Evolutionary conservation across 768 basidiomycete genomes (phyloP), one percentile per base, ranked within the genome.

Genomic region (Chlorophyllum brunneum): DNA sequence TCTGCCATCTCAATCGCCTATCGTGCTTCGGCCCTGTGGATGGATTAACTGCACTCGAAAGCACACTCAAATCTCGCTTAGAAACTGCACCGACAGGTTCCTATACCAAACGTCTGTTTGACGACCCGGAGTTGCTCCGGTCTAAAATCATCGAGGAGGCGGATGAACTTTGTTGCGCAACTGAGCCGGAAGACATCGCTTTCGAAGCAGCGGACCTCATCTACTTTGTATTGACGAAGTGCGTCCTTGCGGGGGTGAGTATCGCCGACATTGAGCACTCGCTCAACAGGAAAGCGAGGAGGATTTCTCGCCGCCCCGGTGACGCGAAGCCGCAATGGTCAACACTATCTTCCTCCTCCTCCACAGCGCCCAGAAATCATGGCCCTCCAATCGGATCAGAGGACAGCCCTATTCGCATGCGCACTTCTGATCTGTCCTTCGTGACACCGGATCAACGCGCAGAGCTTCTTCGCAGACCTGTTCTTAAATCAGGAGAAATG

Each of bases 81-180:
- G 69, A 71, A 29, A 78, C 80, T 22, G 92, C 95, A 0, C 94
- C 94, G 0, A 85, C 85, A 58, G 94, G 93, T 4, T 94, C 91
- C 1, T 99, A 99, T 68, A 98, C 97, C 15, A 82, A 79, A 45
- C 75, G 92, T 48, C 71, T 99, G 23, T 97, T 98, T 69, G 75
- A 78, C 37, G 91, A 98, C 64, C 71, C 85, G 4, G 79, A 77
- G 40, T 76, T 99, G n/a, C 73, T 98, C 39, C 80, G 77, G 40
- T 86, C 93, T 46, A 99, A 99, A 75, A 93, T 99, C 58, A 92
- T 89, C 85, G 97, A 99, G 68, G 97, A 99, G 66, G 97, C 97
- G 0, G 91, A 95, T 60, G 97, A 99, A 67, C 79, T 99, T n/a
- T 95, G 93, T 65, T 76, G 77, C 15, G 92, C 92, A 20, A 73